These are phyloP conservation scores for Mrakia gelida DNA, from an alignment of 768 basidiomycete genomes.

Conservation along the genomic window DNA sequence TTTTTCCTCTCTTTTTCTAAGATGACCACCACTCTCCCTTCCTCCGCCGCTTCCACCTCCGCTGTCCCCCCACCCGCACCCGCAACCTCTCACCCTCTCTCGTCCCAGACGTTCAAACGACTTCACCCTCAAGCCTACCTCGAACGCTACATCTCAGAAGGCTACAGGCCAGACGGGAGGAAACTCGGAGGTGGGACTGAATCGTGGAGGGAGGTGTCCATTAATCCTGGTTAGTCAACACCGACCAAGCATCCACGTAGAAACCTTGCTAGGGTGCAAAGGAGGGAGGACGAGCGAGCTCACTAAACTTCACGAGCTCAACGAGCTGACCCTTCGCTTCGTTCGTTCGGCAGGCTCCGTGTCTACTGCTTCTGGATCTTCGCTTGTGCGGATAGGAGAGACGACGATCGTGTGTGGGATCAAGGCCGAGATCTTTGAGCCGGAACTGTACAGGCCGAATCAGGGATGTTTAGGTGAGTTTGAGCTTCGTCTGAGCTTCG, in stretches of 20 bases:
- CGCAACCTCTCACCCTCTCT: constrained; percentile 23
- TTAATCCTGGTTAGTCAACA: constrained; percentile 82
- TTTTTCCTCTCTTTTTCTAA: too few species aligned
- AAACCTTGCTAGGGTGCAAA: background rate
- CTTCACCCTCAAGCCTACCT: constrained; percentile 86
- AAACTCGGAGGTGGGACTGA: background rate
- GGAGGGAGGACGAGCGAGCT: background rate
- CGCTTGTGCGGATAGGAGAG: constrained; percentile 81
- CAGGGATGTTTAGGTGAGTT: constrained; percentile 76
- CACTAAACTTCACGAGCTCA: too few species aligned
- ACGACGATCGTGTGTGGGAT: constrained; percentile 96
- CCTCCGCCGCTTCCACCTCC: constrained; percentile 29
- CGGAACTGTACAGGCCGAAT: constrained; percentile 67
- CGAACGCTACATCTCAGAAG: constrained; percentile 73
- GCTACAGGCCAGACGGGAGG: constrained; percentile 78
- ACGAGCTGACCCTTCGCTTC: background rate
- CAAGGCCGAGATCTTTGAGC: constrained; percentile 91
- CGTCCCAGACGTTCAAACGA: constrained; percentile 64
- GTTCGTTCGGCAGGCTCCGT: constrained; percentile 65
- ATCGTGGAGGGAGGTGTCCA: constrained; percentile 64
- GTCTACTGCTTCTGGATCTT: constrained; percentile 87
- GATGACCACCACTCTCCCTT: background rate
- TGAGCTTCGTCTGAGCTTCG: background rate
- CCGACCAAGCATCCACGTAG: background rate
- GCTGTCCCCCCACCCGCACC: constrained; percentile 15